Evolutionary conservation across 169 alveolate genomes (phyloP).

Genomic region (Plasmodium yoelii): DNA sequence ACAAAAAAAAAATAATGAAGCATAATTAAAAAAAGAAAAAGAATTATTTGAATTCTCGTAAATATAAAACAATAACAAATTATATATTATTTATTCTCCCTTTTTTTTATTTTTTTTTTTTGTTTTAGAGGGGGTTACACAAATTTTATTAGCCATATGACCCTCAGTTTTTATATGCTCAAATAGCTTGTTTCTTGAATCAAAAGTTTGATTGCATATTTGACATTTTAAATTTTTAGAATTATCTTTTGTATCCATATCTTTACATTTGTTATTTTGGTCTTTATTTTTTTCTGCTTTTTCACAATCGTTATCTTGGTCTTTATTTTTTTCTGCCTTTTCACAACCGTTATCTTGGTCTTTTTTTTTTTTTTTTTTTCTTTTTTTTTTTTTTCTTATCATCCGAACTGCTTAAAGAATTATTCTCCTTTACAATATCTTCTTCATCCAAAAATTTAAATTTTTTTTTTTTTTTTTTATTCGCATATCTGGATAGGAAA

Average conservation of each 20-base stretch:
- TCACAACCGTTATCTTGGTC: not conserved
- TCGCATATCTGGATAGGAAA: slow-evolving; percentile 10
- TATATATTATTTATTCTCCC: not conserved
- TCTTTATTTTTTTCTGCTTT: not conserved
- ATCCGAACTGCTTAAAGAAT: not conserved
- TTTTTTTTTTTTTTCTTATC: slow-evolving; percentile 19
- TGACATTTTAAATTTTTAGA: slow-evolving; percentile 21
- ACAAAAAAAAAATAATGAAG: not conserved
- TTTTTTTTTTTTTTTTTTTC: slow-evolving; percentile 29
- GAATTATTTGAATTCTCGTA: not conserved
- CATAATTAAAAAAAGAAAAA: not conserved
- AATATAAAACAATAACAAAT: no score
- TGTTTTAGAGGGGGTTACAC: not conserved
- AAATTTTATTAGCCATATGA: slow-evolving; percentile 75
- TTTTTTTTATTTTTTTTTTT: slow-evolving; percentile 6
- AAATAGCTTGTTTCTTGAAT: slow-evolving; percentile 80
- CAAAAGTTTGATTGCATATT: slow-evolving; percentile 44
- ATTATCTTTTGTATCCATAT: slow-evolving; percentile 44
- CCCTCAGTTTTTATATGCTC: slow-evolving; percentile 76
- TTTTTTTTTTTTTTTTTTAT: slow-evolving; percentile 18
- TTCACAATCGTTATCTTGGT: not conserved
- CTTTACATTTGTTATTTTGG: not conserved
- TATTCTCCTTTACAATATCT: not conserved
- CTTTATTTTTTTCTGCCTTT: not conserved
- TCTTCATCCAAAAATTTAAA: not conserved